Evolutionary conservation across 1,284 basidiomycete genomes (phyloP).

Genomic region (Marasmius oreades): DNA sequence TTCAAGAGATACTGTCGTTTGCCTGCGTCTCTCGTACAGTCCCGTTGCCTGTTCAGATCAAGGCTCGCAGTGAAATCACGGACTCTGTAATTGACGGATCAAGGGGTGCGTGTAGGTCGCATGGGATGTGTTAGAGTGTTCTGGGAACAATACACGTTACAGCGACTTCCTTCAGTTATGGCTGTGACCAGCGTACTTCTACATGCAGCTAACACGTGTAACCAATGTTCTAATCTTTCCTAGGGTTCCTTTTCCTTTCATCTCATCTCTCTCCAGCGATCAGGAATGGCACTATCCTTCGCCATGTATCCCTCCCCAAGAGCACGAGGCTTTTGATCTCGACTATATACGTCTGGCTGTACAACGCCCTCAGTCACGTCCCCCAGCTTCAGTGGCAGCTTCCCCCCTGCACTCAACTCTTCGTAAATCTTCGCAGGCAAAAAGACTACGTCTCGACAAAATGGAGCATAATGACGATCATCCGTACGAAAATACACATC

Average conservation of each 20-base stretch:
- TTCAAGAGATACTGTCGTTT: no score
- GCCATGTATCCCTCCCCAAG: slow-evolving; percentile 3
- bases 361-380: not conserved
- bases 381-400: not conserved
- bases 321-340: not conserved
- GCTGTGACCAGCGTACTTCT: not conserved
- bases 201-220: slow-evolving; percentile 3
- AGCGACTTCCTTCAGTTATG: not conserved
- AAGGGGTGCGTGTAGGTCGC: not conserved
- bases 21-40: no score
- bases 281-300: not conserved
- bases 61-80: not conserved
- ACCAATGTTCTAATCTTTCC: not conserved
- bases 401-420: not conserved
- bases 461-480: not conserved
- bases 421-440: not conserved
- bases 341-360: not conserved
- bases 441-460: not conserved
- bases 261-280: not conserved
- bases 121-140: not conserved
- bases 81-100: not conserved
- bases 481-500: not conserved
- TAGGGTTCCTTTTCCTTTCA: not conserved
- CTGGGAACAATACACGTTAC: not conserved
- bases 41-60: no score